Conservation (phyloP, 257 asterid genomes). For the Cynanchum wilfordii region DNA sequence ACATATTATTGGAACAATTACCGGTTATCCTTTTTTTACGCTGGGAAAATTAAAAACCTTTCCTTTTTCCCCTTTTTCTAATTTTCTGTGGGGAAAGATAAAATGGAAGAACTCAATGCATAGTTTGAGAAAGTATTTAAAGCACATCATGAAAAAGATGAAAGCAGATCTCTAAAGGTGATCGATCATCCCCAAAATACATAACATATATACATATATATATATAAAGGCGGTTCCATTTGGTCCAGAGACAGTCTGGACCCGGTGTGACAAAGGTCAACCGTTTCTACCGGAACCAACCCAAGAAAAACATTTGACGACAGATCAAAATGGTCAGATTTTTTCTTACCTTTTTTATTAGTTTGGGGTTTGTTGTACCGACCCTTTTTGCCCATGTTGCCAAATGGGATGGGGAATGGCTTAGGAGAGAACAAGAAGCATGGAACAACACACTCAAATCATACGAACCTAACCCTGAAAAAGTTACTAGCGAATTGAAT, state of each 20-base stretch:
- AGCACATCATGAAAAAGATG: neutral
- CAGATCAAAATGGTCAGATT: conserved; percentile 24
- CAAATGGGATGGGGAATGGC: conserved; percentile 44
- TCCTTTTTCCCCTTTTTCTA: too few relatives aligned
- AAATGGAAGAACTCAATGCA: neutral
- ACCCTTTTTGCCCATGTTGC: conserved; percentile 22
- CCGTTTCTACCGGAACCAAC: neutral
- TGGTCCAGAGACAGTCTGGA: neutral
- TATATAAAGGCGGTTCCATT: neutral
- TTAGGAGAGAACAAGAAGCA: conserved; percentile 39
- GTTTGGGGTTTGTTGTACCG: conserved; percentile 31
- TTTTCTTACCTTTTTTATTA: conserved; percentile 22
- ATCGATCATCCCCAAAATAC: neutral
- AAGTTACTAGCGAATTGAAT: conserved; percentile 38
- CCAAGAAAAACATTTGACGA: too few relatives aligned
- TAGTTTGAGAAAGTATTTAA: neutral
- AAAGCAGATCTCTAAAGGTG: neutral
- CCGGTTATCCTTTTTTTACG: neutral
- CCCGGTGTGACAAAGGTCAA: conserved; percentile 4
- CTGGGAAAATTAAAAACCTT: neutral
- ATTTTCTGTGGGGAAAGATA: too few relatives aligned
- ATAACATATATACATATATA: too few relatives aligned
- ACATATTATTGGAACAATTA: neutral
- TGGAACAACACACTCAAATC: conserved; percentile 42
- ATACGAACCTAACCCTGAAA: conserved; percentile 44